Evolutionary conservation across 208 protist genomes (phyloP), one percentile per base, ranked within the genome.

Genomic region (Acanthamoeba castellanii): DNA sequence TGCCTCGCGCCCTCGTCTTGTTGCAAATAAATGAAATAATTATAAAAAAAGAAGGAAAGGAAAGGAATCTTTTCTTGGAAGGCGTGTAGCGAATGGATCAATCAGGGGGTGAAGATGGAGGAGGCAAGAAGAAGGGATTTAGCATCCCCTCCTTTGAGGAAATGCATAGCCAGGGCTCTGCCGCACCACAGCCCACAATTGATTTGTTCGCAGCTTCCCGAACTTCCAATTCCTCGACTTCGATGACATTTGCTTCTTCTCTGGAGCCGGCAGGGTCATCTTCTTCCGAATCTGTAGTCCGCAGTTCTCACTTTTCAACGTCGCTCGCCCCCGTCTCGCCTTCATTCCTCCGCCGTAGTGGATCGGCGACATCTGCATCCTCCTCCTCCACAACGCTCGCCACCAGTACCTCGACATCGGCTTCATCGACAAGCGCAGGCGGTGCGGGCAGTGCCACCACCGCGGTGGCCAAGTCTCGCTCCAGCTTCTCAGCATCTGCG

Each of bases 121-220:
- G 52, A 1, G 37, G 34, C 11, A 78, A 78, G 70, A 32, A 30
- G 70, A 78, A 78, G 70, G 34, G 34, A 16, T 47, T 78, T 9
- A 78, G 70, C 70, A 78, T 78, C 7, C 70, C 70, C 70, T 78
- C 70, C 6, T 42, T 78, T 9, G 70, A 34, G 14, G 70, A 78
- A 45, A 78, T 78, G 70, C 13, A 6, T 0, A 45, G 32, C 13
- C 70, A 78, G 34, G 34, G 14, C 37, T 7, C 32, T 34, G 27
- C 18, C 27, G 70, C 32, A 9, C 68, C 68, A 25, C 70, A 78
- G 14, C 70, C 70, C 32, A 34, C 70, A 1, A 30, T 78, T 45
- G 70, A 78, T 78, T 42, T 78, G 16, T 78, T 78, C 70, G 2
- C 70, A 14, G 18, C 52, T 16, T 72, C 37, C 7, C 70, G 70